A percentile compares a stretch with the other conserved stretches of the same genome.
phyloP scores from a whole-genome alignment of 805 yeast species.

The Wickerhamiella brachini region DNA sequence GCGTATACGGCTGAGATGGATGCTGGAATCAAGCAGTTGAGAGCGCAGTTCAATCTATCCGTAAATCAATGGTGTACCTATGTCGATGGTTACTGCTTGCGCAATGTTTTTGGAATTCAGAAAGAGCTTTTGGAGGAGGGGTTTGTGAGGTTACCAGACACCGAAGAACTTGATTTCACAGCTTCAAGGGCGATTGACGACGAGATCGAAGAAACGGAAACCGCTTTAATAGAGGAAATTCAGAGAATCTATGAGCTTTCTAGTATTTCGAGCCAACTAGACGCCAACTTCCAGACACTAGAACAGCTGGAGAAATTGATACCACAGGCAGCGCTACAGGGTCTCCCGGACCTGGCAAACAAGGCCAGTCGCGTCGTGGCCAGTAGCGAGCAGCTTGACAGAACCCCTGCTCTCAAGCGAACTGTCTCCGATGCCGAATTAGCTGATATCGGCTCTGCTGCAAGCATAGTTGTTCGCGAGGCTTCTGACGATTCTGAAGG shows the following conservation, averaged over 20 bases:
- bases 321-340: background rate
- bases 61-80: constrained; percentile 63
- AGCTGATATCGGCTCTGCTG: constrained; percentile 10
- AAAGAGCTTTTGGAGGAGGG: constrained; percentile 49
- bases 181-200: background rate
- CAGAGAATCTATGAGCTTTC: background rate
- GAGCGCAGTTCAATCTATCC: constrained; percentile 65
- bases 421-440: background rate
- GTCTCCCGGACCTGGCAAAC: background rate
- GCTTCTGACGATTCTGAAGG: no score
- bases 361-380: background rate
- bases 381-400: background rate
- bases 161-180: background rate
- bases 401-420: background rate
- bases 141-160: constrained; percentile 36
- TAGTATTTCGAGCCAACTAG: background rate
- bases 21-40: constrained; percentile 55
- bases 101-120: constrained; percentile 68
- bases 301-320: background rate
- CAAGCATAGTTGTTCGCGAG: no score
- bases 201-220: background rate
- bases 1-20: constrained; percentile 13
- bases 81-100: constrained; percentile 64
- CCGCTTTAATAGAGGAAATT: background rate
- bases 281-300: background rate